Percentiles rank a stretch among this genome's conserved stretches.
phyloP scores from a whole-genome alignment of 2,329 filamentous ascomycete genomes.

The Claviceps citrina region DNA sequence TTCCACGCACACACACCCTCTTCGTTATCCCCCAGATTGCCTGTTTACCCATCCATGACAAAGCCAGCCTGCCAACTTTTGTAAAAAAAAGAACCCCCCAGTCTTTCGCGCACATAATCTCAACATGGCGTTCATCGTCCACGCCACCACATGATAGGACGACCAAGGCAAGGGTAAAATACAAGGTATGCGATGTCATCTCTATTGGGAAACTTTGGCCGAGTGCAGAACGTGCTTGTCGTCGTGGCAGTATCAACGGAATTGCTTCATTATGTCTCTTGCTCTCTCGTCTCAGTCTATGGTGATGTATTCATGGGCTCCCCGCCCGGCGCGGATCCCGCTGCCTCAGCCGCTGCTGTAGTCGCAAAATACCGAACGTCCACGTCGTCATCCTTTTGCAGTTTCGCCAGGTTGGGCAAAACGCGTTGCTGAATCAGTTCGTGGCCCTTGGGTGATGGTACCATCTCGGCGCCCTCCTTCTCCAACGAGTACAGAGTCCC shows the following conservation, averaged over 20 bases:
- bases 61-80: too few relatives aligned
- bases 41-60: neutral
- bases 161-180: neutral
- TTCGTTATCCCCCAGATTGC: neutral
- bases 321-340: conserved; percentile 29
- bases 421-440: conserved; percentile 77
- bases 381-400: conserved; percentile 94
- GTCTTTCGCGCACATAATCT: neutral
- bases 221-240: conserved; percentile 2
- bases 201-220: neutral
- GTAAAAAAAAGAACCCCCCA: too few relatives aligned
- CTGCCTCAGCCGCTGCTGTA: conserved; percentile 55
- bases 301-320: conserved; percentile 52
- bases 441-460: conserved; percentile 55
- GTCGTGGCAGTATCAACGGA: conserved; percentile 25
- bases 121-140: neutral
- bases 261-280: conserved; percentile 33
- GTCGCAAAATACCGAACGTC: conserved; percentile 97
- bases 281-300: conserved; percentile 29
- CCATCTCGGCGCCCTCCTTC: conserved; percentile 50
- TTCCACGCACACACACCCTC: neutral
- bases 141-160: neutral
- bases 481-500: conserved; percentile 76
- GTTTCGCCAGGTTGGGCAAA: conserved; percentile 78
- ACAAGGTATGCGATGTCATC: neutral